phyloP scores from a whole-genome alignment of 2,329 filamentous ascomycete species.

The Davidsoniella australis region DNA sequence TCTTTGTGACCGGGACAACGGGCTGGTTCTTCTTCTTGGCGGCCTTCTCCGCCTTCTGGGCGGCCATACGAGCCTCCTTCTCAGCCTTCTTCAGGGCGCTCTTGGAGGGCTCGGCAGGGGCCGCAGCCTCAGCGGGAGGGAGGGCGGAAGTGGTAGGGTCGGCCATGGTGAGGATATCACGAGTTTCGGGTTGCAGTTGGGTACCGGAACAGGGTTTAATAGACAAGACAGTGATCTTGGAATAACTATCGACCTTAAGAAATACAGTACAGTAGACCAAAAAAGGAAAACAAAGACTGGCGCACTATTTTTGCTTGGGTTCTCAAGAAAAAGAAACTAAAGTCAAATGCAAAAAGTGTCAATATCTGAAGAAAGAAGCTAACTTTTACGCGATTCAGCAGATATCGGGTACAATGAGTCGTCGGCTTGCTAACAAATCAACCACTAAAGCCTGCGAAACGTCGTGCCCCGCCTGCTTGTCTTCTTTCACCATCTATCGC shows the following conservation, averaged over 20 bases:
- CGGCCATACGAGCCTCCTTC: constrained; percentile 43
- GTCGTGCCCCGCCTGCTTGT: neutral
- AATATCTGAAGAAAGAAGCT: neutral
- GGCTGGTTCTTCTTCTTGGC: constrained; percentile 37
- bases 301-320: neutral
- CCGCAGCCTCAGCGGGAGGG: constrained; percentile 18
- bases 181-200: neutral
- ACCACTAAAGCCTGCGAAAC: constrained; percentile 1
- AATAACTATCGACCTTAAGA: neutral
- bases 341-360: neutral
- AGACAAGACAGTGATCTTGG: neutral
- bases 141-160: constrained; percentile 13
- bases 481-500: neutral
- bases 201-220: neutral
- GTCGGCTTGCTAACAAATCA: neutral
- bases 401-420: neutral
- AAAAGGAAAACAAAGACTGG: neutral
- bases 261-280: neutral
- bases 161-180: constrained; percentile 12
- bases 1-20: constrained; percentile 40
- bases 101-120: constrained; percentile 31
- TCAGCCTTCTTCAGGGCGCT: constrained; percentile 49
- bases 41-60: constrained; percentile 45
- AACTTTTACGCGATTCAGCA: neutral
- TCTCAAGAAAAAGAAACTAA: no score